phyloP scores from a whole-genome alignment of 129 eudicot genomes.

The Helichrysum umbraculigerum region DNA sequence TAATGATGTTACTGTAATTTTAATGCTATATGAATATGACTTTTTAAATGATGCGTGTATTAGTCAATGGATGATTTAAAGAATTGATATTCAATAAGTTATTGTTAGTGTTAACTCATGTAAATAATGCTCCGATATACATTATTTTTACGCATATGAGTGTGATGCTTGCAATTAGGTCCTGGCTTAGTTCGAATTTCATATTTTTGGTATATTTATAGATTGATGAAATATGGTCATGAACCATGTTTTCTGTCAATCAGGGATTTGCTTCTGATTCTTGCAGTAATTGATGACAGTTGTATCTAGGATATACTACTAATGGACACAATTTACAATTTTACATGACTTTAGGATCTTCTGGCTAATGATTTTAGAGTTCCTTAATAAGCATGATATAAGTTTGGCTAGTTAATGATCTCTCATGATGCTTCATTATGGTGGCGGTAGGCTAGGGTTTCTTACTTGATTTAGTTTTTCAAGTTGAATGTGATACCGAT shows the following conservation, averaged over 20 bases:
- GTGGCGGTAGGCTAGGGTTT: neutral
- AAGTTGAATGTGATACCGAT: neutral
- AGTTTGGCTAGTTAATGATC: neutral
- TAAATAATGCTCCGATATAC: neutral
- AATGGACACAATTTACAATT: neutral
- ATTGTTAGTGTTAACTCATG: neutral
- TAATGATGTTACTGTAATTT: neutral
- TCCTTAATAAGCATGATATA: neutral
- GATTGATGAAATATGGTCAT: neutral
- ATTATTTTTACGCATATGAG: neutral
- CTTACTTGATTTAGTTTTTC: neutral
- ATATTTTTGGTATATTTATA: too few species aligned
- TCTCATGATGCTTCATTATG: neutral
- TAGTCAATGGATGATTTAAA: neutral
- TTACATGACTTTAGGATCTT: neutral
- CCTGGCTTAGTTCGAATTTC: neutral
- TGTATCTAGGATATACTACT: neutral
- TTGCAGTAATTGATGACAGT: neutral
- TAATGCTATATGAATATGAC: neutral
- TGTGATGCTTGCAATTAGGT: neutral
- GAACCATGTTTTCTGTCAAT: neutral
- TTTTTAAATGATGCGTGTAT: neutral
- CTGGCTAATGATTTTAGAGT: neutral
- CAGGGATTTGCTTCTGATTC: neutral
- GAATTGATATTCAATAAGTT: neutral